Conservation (phyloP, 106 monocot species). For the Amphibolis antarctica region DNA sequence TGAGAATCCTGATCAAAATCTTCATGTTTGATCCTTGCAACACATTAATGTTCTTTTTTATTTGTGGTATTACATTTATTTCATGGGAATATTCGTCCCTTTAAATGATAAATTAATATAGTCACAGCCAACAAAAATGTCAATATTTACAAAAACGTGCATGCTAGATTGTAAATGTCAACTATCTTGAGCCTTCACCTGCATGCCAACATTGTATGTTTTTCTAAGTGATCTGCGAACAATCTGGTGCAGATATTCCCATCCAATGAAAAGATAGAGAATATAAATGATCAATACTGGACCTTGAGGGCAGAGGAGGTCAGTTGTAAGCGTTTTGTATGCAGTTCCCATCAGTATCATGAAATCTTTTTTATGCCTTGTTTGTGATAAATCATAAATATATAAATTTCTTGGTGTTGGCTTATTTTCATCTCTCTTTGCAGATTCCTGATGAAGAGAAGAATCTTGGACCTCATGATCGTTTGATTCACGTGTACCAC, state of each 20-base stretch:
- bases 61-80: no score
- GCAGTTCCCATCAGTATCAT: not conserved
- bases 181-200: no score
- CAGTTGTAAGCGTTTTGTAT: not conserved
- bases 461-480: constrained; percentile 77
- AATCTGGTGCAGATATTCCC: constrained; percentile 67
- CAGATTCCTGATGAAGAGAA: constrained; percentile 99
- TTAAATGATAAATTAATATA: no score
- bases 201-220: no score
- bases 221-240: not conserved
- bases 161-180: no score
- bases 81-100: no score
- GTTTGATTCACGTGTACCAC: constrained; percentile 97
- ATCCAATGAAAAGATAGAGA: constrained; percentile 78
- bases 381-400: not conserved
- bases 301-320: constrained; percentile 96
- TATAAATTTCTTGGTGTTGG: not conserved
- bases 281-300: constrained; percentile 99
- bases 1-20: no score
- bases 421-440: not conserved
- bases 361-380: not conserved
- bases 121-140: no score
- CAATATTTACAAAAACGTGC: no score
- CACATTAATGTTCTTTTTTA: no score
- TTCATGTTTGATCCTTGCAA: no score